A percentile compares a stretch with the other conserved stretches of the same genome.
phyloP scores from a whole-genome alignment of 2,329 filamentous ascomycete species.

The Aspergillus sp. region DNA sequence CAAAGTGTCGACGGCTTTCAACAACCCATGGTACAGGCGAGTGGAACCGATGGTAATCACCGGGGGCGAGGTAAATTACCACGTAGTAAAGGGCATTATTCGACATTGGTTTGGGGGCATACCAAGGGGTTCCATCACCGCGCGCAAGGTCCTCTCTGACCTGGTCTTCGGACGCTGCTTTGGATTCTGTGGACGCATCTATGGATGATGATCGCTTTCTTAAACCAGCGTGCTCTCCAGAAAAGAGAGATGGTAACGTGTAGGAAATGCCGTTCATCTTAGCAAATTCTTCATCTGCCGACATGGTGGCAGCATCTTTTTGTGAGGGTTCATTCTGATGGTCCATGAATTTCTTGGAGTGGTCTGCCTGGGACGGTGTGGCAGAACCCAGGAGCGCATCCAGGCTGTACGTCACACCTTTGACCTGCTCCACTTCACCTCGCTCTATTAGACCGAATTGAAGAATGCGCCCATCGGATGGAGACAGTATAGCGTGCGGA shows the following conservation, averaged over 20 bases:
- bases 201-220: slow-evolving; percentile 54
- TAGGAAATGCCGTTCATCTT: slow-evolving; percentile 94
- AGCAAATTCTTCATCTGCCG: slow-evolving; percentile 88
- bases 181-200: slow-evolving; percentile 71
- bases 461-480: slow-evolving; percentile 84
- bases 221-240: slow-evolving; percentile 56
- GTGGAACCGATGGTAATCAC: slow-evolving; percentile 98
- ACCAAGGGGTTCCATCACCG: slow-evolving; percentile 65
- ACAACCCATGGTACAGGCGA: slow-evolving; percentile 95
- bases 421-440: slow-evolving; percentile 96
- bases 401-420: slow-evolving; percentile 96
- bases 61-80: slow-evolving; percentile 93
- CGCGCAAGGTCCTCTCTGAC: slow-evolving; percentile 81
- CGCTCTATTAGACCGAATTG: slow-evolving; percentile 91
- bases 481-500: slow-evolving; percentile 76
- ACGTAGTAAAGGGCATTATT: slow-evolving; percentile 80
- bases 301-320: slow-evolving; percentile 63
- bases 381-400: slow-evolving; percentile 79
- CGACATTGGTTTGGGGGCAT: slow-evolving; percentile 62
- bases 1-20: slow-evolving; percentile 92
- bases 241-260: slow-evolving; percentile 82
- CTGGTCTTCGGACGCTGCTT: slow-evolving; percentile 73
- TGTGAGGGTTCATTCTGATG: slow-evolving; percentile 33
- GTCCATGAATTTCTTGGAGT: slow-evolving; percentile 35
- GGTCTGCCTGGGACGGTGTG: slow-evolving; percentile 47